Evolutionary conservation across 2,329 filamentous ascomycete species (phyloP).

Genomic region (Pseudocercospora fijiensis): DNA sequence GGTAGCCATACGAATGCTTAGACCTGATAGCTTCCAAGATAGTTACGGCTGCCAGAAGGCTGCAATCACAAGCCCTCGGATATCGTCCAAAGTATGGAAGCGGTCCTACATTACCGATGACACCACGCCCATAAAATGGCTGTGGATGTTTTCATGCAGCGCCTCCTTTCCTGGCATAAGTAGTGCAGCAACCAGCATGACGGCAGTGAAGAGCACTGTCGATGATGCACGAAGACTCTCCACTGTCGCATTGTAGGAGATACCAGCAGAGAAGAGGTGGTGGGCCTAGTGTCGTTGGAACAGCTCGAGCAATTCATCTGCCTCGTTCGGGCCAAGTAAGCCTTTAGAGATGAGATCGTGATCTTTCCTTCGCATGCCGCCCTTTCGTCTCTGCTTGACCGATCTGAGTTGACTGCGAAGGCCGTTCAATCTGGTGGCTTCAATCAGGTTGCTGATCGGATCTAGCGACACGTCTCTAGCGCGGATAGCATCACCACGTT

Average conservation of each 20-base stretch:
- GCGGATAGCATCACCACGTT: neutral
- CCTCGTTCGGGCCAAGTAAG: conserved; percentile 4
- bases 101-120: conserved; percentile 39
- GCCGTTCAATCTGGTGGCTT: conserved; percentile 15
- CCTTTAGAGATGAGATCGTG: conserved; percentile 16
- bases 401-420: conserved; percentile 17
- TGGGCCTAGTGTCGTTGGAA: conserved; percentile 11
- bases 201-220: conserved; percentile 17
- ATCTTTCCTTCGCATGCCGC: conserved; percentile 15
- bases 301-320: conserved; percentile 10
- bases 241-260: conserved; percentile 10
- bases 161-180: conserved; percentile 10
- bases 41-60: conserved; percentile 45
- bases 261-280: conserved; percentile 15
- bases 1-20: conserved; percentile 42
- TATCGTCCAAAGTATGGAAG: conserved; percentile 39
- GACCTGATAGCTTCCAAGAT: conserved; percentile 44
- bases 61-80: conserved; percentile 43
- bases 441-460: conserved; percentile 20
- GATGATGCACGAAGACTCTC: conserved; percentile 12
- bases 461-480: conserved; percentile 13
- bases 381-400: conserved; percentile 16
- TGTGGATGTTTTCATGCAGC: conserved; percentile 13
- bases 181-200: conserved; percentile 15
- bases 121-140: conserved; percentile 26